Base-by-base conservation (phyloP, 2,329 filamentous ascomycete species). In the Hymenotorrendiella dingleyae region DNA sequence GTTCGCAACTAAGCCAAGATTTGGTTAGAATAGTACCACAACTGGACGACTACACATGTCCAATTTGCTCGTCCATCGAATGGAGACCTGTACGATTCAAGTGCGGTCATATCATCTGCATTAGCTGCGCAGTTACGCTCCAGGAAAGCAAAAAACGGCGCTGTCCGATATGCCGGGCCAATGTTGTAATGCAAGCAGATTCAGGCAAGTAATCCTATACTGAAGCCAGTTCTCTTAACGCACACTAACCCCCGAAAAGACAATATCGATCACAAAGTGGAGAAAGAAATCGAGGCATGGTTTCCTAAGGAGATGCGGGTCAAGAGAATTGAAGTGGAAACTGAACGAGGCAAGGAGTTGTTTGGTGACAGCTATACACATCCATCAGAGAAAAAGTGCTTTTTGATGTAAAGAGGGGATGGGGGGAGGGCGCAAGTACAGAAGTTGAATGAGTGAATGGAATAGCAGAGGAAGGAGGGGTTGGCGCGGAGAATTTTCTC, bases 31-130 rank as follows among this genome's bases (percentile, higher is more conserved):
- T 84, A 33, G 82, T 94, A 6, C 88, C 88, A 1, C 86, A 89
- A 55, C 64, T 93, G n/a, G 82, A 88, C 57, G 88, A 94, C 64
- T 91, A 89, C 64, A 71, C 81, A 7, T 94, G 87, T 55, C 86
- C 87, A 1, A 79, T 93, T 46, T 93, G 88, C 65, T 82, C 83
- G 54, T 76, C 76, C 32, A 78, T 94, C 45, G 79, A 83, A n/a
- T 93, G 84, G 71, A 78, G 86, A 54, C 88, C 88, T 0, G 78
- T 94, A n/a, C 77, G 81, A 19, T 70, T 94, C 24, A 72, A 74
- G 11, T 94, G 88, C 62, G 67, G 74, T 21, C 86, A 93, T 53
- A 67, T 90, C 11, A 90, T 91, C 58, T 94, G 88, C 66, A 91
- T 93, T 43, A 74, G 85, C 3, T 94, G 88, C 59, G 72, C 91